Percentiles rank a stretch among this genome's conserved stretches.
These are phyloP conservation scores for Flaveria linearis DNA, from an alignment of 129 eudicot genomes.

Conservation along the genomic window DNA sequence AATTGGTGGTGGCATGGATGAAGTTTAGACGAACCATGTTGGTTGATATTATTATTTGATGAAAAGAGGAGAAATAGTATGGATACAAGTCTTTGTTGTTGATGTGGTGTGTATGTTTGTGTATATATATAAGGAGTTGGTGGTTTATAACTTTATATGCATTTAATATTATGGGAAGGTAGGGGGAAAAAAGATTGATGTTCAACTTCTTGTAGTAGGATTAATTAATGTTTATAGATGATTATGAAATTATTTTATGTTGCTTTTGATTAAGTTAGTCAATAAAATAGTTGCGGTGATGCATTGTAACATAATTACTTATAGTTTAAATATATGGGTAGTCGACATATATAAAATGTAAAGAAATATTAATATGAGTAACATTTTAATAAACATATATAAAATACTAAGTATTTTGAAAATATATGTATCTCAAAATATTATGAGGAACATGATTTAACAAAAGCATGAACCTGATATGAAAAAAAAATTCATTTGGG, in stretches of 20 bases:
- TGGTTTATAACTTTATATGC: constrained; percentile 21
- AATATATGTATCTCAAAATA: too few species aligned
- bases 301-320: too few species aligned
- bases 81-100: constrained; percentile 26
- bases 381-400: too few species aligned
- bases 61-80: constrained; percentile 5
- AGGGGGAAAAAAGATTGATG: constrained; percentile 24
- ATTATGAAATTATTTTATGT: neutral
- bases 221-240: constrained; percentile 28
- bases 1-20: constrained; percentile 21
- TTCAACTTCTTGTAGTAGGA: constrained; percentile 22
- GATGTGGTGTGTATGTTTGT: neutral
- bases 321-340: too few species aligned
- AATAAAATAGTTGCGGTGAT: neutral
- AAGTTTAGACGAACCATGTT: constrained; percentile 58
- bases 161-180: constrained; percentile 33
- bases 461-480: too few species aligned
- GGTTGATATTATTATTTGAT: constrained; percentile 5
- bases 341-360: too few species aligned
- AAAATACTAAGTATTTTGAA: too few species aligned
- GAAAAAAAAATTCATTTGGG: too few species aligned
- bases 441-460: too few species aligned
- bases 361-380: too few species aligned
- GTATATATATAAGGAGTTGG: constrained; percentile 33
- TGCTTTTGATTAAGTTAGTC: neutral